Evolutionary conservation across 225 moss, liverwort and hornwort genomes (phyloP).

Genomic region (Pseudoscleropodium purum): DNA sequence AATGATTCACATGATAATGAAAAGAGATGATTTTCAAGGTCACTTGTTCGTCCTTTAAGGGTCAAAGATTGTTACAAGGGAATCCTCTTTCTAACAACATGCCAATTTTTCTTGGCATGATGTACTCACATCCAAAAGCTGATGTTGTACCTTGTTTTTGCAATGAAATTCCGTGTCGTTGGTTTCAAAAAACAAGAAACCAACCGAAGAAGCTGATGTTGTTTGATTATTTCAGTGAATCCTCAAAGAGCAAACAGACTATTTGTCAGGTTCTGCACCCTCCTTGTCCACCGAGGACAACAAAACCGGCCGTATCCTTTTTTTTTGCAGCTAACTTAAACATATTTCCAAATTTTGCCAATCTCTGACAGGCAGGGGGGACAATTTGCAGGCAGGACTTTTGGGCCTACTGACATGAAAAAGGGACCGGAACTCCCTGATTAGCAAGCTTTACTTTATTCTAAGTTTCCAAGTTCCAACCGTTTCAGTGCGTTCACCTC

Average conservation of each 20-base stretch:
- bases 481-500: too few species aligned
- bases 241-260: not conserved
- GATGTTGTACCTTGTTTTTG: too few species aligned
- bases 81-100: not conserved
- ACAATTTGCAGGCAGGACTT: not conserved
- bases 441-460: not conserved
- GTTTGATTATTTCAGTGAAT: not conserved
- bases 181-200: too few species aligned
- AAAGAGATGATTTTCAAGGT: too few species aligned
- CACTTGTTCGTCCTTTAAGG: too few species aligned
- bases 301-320: not conserved
- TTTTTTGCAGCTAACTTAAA: not conserved
- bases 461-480: not conserved
- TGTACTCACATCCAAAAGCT: not conserved
- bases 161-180: too few species aligned
- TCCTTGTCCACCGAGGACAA: not conserved
- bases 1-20: too few species aligned
- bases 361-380: not conserved
- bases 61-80: not conserved
- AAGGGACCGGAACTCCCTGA: not conserved
- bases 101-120: not conserved
- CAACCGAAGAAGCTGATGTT: too few species aligned
- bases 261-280: not conserved
- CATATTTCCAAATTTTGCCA: not conserved
- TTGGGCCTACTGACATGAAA: not conserved